phyloP scores from a whole-genome alignment of 345 rosid genomes.

The Eucalyptus fibrosa region DNA sequence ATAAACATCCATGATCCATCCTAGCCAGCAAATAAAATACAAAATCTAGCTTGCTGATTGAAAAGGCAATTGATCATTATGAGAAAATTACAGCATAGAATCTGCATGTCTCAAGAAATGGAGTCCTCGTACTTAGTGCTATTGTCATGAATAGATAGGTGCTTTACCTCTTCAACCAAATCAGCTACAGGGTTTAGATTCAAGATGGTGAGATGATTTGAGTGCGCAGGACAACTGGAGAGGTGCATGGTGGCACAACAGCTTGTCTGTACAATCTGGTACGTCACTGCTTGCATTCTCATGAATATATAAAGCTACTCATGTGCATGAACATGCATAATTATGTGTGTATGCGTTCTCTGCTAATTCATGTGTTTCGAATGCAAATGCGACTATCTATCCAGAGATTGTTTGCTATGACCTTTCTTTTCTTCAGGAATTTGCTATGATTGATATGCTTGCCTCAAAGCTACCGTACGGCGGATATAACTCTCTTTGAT shows the following conservation, averaged over 20 bases:
- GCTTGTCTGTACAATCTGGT: conserved; percentile 56
- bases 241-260: conserved; percentile 95
- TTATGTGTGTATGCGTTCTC: not conserved
- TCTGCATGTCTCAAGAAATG: not conserved
- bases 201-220: conserved; percentile 5
- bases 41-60: not conserved
- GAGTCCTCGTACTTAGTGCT: not conserved
- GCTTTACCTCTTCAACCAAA: not conserved
- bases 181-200: not conserved
- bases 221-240: conserved; percentile 88
- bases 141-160: not conserved
- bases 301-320: not conserved
- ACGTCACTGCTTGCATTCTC: not conserved
- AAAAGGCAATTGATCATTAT: not conserved
- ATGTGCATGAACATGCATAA: not conserved
- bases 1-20: not conserved
- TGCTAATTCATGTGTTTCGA: not conserved
- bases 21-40: not conserved
- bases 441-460: not conserved
- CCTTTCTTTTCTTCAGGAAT: not conserved
- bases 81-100: not conserved
- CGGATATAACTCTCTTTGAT: not conserved
- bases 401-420: not conserved
- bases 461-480: not conserved
- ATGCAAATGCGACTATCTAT: not conserved